phyloP scores from a whole-genome alignment of 371 early-diverging fungal genomes.

The Entomophthora muscae region DNA sequence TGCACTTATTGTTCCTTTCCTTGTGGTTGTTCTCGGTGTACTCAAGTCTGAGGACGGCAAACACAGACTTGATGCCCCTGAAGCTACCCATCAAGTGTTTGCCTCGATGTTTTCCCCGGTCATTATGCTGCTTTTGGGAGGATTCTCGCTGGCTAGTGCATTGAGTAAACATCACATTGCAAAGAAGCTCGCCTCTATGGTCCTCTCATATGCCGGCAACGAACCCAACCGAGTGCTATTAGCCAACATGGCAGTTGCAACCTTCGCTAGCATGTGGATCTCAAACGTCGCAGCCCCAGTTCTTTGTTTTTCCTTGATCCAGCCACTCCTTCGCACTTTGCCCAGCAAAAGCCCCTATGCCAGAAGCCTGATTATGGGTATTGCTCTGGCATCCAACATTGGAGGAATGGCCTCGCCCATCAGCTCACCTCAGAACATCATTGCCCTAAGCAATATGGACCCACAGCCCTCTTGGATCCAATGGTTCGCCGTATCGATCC shows the following conservation, averaged over 20 bases:
- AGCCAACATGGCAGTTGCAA: constrained; percentile 86
- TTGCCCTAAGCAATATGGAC: constrained; percentile 67
- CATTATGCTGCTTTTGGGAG: constrained; percentile 89
- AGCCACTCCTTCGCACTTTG: constrained; percentile 67
- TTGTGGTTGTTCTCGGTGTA: constrained; percentile 68
- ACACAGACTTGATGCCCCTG: constrained; percentile 35
- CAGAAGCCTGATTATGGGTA: constrained; percentile 74
- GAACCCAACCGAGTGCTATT: constrained; percentile 64
- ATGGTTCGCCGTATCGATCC: constrained; percentile 66
- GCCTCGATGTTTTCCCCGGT: constrained; percentile 88
- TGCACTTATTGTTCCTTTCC: constrained; percentile 67
- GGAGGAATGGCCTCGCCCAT: constrained; percentile 97
- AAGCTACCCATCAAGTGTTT: constrained; percentile 67
- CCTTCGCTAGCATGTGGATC: constrained; percentile 93
- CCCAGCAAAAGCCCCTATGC: constrained; percentile 52
- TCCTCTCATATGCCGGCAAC: constrained; percentile 78
- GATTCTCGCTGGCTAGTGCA: constrained; percentile 87
- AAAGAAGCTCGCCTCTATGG: constrained; percentile 68
- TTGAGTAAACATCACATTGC: constrained; percentile 85
- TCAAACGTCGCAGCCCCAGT: constrained; percentile 95
- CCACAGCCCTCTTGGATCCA: constrained; percentile 72
- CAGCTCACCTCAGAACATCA: constrained; percentile 86
- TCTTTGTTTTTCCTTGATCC: constrained; percentile 84
- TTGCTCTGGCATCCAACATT: constrained; percentile 85
- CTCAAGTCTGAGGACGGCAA: constrained; percentile 38